Evolutionary conservation across 2,329 filamentous ascomycete species (phyloP), one percentile per base, ranked within the genome.

Genomic region (Chalaropsis thielavioides): DNA sequence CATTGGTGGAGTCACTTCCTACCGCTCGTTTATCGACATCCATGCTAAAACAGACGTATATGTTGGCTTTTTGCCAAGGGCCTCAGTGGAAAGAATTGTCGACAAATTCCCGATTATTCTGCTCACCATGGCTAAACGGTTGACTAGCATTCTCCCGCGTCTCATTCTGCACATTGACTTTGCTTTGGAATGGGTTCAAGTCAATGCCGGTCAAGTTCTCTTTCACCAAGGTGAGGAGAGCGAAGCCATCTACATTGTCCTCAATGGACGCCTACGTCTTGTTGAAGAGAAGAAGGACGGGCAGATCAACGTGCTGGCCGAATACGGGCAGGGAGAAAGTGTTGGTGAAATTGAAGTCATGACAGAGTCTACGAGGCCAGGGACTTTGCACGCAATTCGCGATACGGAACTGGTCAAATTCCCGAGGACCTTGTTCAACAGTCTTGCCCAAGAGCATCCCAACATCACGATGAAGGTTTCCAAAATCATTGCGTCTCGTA

Each of bases 391-490:
- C 72, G 94, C 94, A 4, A 99, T 99, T 70, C 88, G 94, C 66
- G 94, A 97, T 69, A 97, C 94, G 0, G 94, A 99, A 73, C 78
- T 99, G 35, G 92, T 95, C 66, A 97, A 96, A 71, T 96, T 99
- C 67, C 94, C 94, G 0, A 89, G 92, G 66, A 96, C 90, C 0
- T 77, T 99, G 0, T 99, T 99, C 79, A 99, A 99, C 78, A 99
- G 94, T 72, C 82, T 99, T 63, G 94, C 94, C 0, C 88, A 96
- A 72, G 94, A 99, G 72, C 94, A 99, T 72, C 94, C 94, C 4
- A 95, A 91, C 54, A 99, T 99, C 71, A 97, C 94, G 0, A 97
- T 99, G 74, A 96, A 97, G 75, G 95, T 99, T 35, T 97, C 94
- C 1, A 99, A 97, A 74, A 94, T 99, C 70, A 96, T 99, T 71